These are phyloP conservation scores for Scedosporium minutisporum DNA, from an alignment of 2,329 filamentous ascomycete species.

Conservation along the genomic window DNA sequence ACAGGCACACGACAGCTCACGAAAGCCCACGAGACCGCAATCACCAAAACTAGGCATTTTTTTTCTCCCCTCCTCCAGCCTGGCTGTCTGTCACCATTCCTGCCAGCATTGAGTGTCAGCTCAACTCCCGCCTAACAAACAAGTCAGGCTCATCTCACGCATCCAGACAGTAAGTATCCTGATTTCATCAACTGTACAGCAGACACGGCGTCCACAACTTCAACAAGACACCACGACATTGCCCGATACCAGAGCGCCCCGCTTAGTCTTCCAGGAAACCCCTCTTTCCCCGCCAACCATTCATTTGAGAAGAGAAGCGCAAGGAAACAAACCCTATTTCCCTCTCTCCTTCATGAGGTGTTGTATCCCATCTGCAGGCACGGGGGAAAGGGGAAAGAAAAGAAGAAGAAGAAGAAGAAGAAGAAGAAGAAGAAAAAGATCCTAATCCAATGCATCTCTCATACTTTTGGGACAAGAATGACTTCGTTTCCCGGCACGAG, in stretches of 20 bases:
- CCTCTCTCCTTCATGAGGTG: not conserved
- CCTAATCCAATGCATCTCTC: not conserved
- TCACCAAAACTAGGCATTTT: not conserved
- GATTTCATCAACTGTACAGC: not conserved
- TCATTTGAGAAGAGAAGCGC: not conserved
- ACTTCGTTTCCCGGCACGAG: not conserved
- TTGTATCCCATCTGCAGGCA: not conserved
- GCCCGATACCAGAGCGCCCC: not conserved
- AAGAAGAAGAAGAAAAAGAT: not conserved
- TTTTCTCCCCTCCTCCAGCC: not conserved
- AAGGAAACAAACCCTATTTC: not conserved
- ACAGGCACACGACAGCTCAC: slow-evolving; percentile 1
- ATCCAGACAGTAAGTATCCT: not conserved
- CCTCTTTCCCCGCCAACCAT: not conserved
- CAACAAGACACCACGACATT: not conserved
- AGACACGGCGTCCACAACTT: not conserved
- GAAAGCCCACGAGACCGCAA: not conserved
- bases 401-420: slow-evolving; percentile 1
- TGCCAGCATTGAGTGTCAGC: not conserved
- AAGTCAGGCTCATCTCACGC: not conserved
- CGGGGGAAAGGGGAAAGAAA: not conserved
- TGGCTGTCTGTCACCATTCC: not conserved
- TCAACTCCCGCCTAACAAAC: not conserved
- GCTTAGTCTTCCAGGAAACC: not conserved
- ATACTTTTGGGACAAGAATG: not conserved